These are phyloP conservation scores for Trichoderma sp. DNA, from an alignment of 2,329 filamentous ascomycete genomes.

Conservation along the genomic window DNA sequence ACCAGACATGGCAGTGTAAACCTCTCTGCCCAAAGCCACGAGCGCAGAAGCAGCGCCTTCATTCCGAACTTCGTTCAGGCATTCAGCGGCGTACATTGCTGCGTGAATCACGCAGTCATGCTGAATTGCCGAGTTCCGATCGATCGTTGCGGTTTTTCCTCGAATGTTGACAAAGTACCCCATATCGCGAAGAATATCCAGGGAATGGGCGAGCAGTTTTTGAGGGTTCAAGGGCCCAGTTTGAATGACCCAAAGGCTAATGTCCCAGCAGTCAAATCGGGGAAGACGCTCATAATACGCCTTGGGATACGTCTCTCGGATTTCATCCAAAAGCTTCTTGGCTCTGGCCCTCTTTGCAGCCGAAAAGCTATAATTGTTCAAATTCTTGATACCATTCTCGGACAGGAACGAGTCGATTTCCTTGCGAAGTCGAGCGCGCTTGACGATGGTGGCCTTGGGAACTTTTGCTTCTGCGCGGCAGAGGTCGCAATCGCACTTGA, in stretches of 20 bases:
- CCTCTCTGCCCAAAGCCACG: background rate
- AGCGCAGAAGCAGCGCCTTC: background rate
- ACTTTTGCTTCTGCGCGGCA: background rate
- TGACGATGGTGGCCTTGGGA: background rate
- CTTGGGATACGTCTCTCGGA: background rate
- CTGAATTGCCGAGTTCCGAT: background rate
- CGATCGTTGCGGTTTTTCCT: background rate
- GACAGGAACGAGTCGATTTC: background rate
- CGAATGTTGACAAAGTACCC: background rate
- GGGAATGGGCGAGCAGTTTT: background rate
- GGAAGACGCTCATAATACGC: background rate
- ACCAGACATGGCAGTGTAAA: background rate
- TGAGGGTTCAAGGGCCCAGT: background rate
- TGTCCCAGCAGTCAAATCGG: background rate
- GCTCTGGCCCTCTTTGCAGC: background rate
- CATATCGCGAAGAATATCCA: background rate
- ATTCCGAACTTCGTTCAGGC: background rate
- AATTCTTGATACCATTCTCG: background rate
- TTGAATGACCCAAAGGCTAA: background rate
- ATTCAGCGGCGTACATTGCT: background rate
- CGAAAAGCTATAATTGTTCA: background rate
- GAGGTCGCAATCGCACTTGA: background rate
- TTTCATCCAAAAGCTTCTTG: background rate
- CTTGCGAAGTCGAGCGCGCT: background rate
- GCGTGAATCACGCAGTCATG: background rate